Base-by-base conservation (phyloP, 208 protist genomes). In the Leptomonas seymouri region DNA sequence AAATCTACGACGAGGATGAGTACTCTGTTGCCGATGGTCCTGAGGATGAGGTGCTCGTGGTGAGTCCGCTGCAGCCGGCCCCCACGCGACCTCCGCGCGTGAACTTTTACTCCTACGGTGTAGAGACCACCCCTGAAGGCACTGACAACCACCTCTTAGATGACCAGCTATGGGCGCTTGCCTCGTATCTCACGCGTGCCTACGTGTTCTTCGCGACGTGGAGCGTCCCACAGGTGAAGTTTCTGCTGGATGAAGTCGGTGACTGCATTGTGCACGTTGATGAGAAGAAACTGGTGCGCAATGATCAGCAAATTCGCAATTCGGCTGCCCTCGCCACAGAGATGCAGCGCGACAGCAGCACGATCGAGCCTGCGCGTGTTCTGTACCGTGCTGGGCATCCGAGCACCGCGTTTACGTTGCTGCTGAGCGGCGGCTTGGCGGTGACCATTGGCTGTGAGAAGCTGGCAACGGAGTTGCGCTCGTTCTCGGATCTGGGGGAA, bases 1-100 rank as follows among this genome's bases (percentile, higher is more conserved):
- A 95, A 46, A 95, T 95, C 30, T 89, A 86, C 71, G 90, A 95
- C 73, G 90, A 95, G 72, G 83, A 95, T 60, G 85, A 90, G 62
- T 76, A 68, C 67, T 70, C 54, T 11, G 46, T 34, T 16, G 36
- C 55, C 5, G 62, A 78, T 30, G 48, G 62, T 15, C 41, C 66
- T 31, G 64, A 74, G 36, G 66, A 57, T 21, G 70, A 77, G 51
- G 36, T 31, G 18, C 48, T 66, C 8, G 67, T 66, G 7, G 41
- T 46, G 41, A 62, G 21, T 5, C n/a, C 25, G 25, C 36, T 77
- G 15, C 44, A 58, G 30, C 31, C 54, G 1, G 23, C 53, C 1
- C 63, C 64, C 21, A 42, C 55, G 18, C 68, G 67, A 16, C 60
- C 53, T 46, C 85, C 86, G 27, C 83, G 82, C 14, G 82, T 90